These are phyloP conservation scores for Plenodomus tracheiphilus DNA, from an alignment of 2,329 filamentous ascomycete species.

Conservation along the genomic window DNA sequence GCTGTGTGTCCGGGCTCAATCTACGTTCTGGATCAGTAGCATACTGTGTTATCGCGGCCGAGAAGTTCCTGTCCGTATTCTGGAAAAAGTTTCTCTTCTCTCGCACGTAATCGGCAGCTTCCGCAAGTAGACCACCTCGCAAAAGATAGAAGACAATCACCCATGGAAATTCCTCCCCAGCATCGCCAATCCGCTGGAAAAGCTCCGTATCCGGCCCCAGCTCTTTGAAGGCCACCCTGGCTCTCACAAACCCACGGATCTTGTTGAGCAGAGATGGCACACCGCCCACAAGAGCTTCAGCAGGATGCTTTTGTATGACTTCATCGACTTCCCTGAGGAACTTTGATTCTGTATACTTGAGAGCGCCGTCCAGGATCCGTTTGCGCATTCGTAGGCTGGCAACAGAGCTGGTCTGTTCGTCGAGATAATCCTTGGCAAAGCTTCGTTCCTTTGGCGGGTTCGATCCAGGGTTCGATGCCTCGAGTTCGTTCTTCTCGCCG, in stretches of 20 bases:
- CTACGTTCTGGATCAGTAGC: slow-evolving; percentile 75
- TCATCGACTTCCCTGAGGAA: slow-evolving; percentile 79
- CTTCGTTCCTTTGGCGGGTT: slow-evolving; percentile 73
- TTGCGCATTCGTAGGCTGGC: slow-evolving; percentile 71
- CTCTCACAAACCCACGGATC: slow-evolving; percentile 86
- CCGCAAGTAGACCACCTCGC: slow-evolving; percentile 78
- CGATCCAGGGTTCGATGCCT: slow-evolving; percentile 58
- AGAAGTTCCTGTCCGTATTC: slow-evolving; percentile 87
- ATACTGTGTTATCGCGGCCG: slow-evolving; percentile 84
- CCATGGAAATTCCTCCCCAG: slow-evolving; percentile 82
- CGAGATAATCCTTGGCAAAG: slow-evolving; percentile 75
- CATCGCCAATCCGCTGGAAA: slow-evolving; percentile 68
- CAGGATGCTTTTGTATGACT: slow-evolving; percentile 78
- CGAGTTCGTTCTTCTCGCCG: slow-evolving; percentile 63
- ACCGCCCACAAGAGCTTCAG: slow-evolving; percentile 87
- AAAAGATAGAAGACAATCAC: slow-evolving; percentile 91
- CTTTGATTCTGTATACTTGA: slow-evolving; percentile 75
- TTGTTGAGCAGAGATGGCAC: slow-evolving; percentile 87
- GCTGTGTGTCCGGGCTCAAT: slow-evolving; percentile 76
- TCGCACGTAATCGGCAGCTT: slow-evolving; percentile 85
- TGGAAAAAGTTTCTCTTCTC: slow-evolving; percentile 82
- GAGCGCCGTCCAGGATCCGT: slow-evolving; percentile 78
- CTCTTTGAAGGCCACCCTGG: slow-evolving; percentile 79
- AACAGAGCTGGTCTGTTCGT: slow-evolving; percentile 69
- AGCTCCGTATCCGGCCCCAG: slow-evolving; percentile 79